Conservation (phyloP, 208 protist species). For the Naegleria lovaniensis region DNA sequence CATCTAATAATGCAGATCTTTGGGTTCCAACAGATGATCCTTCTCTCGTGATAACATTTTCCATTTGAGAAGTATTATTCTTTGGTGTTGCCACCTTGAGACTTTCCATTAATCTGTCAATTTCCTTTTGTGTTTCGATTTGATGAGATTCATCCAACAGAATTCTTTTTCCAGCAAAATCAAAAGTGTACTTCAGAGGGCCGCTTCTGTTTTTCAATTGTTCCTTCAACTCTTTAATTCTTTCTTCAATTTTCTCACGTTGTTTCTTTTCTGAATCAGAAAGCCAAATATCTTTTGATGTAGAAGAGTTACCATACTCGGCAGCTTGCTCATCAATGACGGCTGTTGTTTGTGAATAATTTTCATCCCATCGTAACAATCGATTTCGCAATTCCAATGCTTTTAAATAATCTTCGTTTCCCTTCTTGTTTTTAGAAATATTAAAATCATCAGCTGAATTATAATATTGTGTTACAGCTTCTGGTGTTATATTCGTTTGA, state of each 20-base stretch:
- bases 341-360: slow-evolving; percentile 29
- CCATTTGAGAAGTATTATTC: background rate
- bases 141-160: background rate
- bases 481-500: background rate
- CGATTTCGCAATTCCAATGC: slow-evolving; percentile 12
- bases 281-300: slow-evolving; percentile 34
- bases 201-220: background rate
- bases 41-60: background rate
- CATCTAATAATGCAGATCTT: background rate
- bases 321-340: slow-evolving; percentile 40
- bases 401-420: background rate
- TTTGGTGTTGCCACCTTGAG: background rate
- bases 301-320: slow-evolving; percentile 26
- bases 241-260: slow-evolving; percentile 33
- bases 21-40: background rate
- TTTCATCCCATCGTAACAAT: slow-evolving; percentile 25
- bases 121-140: background rate
- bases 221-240: slow-evolving; percentile 25
- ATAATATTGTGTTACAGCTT: background rate
- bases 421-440: slow-evolving; percentile 19
- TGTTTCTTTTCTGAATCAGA: slow-evolving; percentile 28
- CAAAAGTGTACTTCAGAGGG: background rate
- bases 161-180: slow-evolving; percentile 25
- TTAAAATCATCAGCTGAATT: background rate
- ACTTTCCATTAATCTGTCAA: background rate